A percentile compares a stretch with the other conserved stretches of the same genome.
phyloP scores from a whole-genome alignment of 768 basidiomycete genomes.

The Serendipita sp. region DNA sequence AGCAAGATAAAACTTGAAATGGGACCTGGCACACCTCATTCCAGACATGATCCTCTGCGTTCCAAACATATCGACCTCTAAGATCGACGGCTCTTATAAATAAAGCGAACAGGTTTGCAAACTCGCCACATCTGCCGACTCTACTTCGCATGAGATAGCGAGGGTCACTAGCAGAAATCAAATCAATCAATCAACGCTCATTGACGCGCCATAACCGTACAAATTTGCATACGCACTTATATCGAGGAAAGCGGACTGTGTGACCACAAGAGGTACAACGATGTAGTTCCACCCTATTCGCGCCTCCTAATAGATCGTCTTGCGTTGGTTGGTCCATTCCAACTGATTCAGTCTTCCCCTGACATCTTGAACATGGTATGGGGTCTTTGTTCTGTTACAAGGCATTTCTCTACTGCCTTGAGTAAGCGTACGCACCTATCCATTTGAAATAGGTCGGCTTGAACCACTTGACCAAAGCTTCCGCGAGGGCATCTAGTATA shows the following conservation, averaged over 20 bases:
- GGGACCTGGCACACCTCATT: slow-evolving; percentile 10
- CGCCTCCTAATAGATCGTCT: slow-evolving; percentile 20
- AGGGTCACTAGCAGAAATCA: slow-evolving; percentile 15
- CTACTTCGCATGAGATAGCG: slow-evolving; percentile 20
- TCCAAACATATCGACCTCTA: slow-evolving; percentile 22
- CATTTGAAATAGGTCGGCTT: slow-evolving; percentile 24
- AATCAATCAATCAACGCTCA: too few relatives aligned
- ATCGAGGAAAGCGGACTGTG: slow-evolving; percentile 21
- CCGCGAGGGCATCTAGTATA: slow-evolving; percentile 20
- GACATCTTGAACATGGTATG: slow-evolving; percentile 22
- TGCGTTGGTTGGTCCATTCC: slow-evolving; percentile 15
- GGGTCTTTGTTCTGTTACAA: slow-evolving; percentile 18
- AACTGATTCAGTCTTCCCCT: slow-evolving; percentile 14
- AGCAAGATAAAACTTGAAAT: too few relatives aligned
- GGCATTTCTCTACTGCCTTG: neutral
- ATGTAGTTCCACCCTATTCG: slow-evolving; percentile 24
- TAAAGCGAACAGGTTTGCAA: slow-evolving; percentile 26
- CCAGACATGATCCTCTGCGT: slow-evolving; percentile 29
- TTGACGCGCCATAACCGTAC: too few relatives aligned
- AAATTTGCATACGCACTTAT: slow-evolving; percentile 20
- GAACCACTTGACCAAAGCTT: slow-evolving; percentile 25
- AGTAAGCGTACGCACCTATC: slow-evolving; percentile 11
- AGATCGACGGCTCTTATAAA: slow-evolving; percentile 23
- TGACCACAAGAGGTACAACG: slow-evolving; percentile 18
- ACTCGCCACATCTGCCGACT: slow-evolving; percentile 20